phyloP scores from a whole-genome alignment of 371 early-diverging fungal species.

The Mortierella sp. region DNA sequence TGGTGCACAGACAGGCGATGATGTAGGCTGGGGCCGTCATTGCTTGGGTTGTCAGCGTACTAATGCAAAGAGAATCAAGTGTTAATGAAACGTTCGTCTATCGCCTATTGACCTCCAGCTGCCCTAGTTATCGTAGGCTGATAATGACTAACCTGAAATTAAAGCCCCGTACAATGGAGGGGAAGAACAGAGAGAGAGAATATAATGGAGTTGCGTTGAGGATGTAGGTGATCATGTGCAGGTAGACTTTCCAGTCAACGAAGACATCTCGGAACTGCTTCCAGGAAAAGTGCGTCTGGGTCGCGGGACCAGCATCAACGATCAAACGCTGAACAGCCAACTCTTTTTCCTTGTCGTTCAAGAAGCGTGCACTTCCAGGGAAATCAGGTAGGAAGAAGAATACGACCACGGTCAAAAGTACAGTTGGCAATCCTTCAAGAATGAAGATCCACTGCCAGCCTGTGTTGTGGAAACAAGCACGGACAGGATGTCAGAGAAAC shows the following conservation, averaged over 20 bases:
- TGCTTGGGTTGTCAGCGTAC: constrained; percentile 19
- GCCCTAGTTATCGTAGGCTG: too few species aligned
- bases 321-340: constrained; percentile 65
- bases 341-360: constrained; percentile 65
- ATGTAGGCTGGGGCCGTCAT: constrained; percentile 55
- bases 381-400: constrained; percentile 76
- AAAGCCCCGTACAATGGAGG: constrained; percentile 73
- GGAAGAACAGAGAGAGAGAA: constrained; percentile 73
- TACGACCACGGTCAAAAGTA: constrained; percentile 66
- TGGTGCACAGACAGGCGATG: constrained; percentile 65
- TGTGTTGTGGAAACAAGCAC: too few species aligned
- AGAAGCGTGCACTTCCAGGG: constrained; percentile 73
- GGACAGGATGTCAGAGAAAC: too few species aligned
- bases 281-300: constrained; percentile 69
- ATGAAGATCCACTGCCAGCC: constrained; percentile 83
- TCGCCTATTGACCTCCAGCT: too few species aligned
- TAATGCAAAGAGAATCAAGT: neutral
- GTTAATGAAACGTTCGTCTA: neutral
- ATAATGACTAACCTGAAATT: constrained; percentile 25
- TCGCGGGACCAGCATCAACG: constrained; percentile 69
- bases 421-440: constrained; percentile 77
- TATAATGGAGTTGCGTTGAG: constrained; percentile 73
- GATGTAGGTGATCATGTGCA: constrained; percentile 67
- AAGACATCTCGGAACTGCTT: constrained; percentile 64
- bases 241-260: constrained; percentile 66